A percentile compares a stretch with the other conserved stretches of the same genome.
These are phyloP conservation scores for Chrysoporthe cubensis DNA, from an alignment of 2,329 filamentous ascomycete genomes.

Conservation along the genomic window DNA sequence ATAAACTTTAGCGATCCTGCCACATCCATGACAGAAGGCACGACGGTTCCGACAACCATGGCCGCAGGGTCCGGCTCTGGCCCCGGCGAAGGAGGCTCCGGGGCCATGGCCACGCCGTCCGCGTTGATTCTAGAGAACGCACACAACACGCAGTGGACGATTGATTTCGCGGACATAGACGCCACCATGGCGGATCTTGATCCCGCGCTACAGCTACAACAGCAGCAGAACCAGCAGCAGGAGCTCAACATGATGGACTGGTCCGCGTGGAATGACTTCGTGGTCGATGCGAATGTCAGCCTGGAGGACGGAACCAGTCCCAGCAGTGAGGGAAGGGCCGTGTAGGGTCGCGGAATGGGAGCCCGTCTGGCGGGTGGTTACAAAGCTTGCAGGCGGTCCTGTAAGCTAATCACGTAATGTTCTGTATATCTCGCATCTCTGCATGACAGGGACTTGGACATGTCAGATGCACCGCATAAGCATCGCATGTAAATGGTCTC, in stretches of 20 bases:
- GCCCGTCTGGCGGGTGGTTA: not conserved
- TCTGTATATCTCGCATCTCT: not conserved
- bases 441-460: not conserved
- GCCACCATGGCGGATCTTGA: not conserved
- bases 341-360: not conserved
- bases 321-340: slow-evolving; percentile 16
- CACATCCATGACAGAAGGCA: not conserved
- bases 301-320: slow-evolving; percentile 22
- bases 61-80: not conserved
- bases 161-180: slow-evolving; percentile 22
- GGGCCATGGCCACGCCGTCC: not conserved
- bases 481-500: not conserved
- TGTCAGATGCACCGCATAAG: not conserved
- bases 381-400: not conserved
- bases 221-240: slow-evolving; percentile 32
- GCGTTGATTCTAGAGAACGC: slow-evolving; percentile 8
- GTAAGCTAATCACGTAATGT: not conserved
- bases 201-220: not conserved
- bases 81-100: not conserved
- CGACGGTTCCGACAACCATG: not conserved
- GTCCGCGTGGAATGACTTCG: slow-evolving; percentile 51
- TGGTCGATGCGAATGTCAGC: slow-evolving; percentile 40
- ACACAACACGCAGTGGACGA: slow-evolving; percentile 19
- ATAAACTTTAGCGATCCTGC: slow-evolving; percentile 12
- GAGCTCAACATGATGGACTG: slow-evolving; percentile 39